These are phyloP conservation scores for Trypanosoma cruzi DNA, from an alignment of 208 protist species.

Conservation along the genomic window DNA sequence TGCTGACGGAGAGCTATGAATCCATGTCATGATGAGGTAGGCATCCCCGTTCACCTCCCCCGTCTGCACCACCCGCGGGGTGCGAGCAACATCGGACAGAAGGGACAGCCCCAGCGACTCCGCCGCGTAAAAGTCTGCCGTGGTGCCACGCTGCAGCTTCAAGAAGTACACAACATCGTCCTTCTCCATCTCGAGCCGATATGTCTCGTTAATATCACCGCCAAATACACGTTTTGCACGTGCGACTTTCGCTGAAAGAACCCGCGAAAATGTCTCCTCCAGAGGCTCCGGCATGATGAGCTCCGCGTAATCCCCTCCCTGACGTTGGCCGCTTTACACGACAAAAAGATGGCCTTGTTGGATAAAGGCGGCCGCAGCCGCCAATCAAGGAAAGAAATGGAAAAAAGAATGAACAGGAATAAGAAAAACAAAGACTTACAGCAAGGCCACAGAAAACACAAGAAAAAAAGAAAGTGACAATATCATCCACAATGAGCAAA, in stretches of 20 bases:
- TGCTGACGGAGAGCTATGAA: not conserved
- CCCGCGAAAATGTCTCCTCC: conserved; percentile 10
- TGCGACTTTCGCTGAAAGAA: conserved; percentile 10
- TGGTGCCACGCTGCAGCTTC: conserved; percentile 22
- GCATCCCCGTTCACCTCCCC: conserved; percentile 15
- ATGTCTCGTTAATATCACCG: conserved; percentile 16
- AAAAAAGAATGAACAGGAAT: too few relatives aligned
- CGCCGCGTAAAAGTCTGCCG: conserved; percentile 15
- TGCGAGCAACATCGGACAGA: conserved; percentile 17
- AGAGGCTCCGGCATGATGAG: not conserved
- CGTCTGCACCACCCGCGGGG: conserved; percentile 16
- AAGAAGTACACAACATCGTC: conserved; percentile 29
- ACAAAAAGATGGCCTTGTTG: too few relatives aligned
- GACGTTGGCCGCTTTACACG: too few relatives aligned
- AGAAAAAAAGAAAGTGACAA: not conserved
- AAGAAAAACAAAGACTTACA: too few relatives aligned
- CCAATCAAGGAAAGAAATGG: not conserved
- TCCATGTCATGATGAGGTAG: conserved; percentile 30
- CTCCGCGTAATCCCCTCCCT: too few relatives aligned
- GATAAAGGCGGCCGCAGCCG: not conserved
- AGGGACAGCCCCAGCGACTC: conserved; percentile 29
- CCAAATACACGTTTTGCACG: conserved; percentile 8
- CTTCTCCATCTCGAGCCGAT: conserved; percentile 17
- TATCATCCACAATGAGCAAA: not conserved
- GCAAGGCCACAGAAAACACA: too few relatives aligned